phyloP scores from a whole-genome alignment of 495 filamentous ascomycete species.

The Diplogelasinospora grovesii region DNA sequence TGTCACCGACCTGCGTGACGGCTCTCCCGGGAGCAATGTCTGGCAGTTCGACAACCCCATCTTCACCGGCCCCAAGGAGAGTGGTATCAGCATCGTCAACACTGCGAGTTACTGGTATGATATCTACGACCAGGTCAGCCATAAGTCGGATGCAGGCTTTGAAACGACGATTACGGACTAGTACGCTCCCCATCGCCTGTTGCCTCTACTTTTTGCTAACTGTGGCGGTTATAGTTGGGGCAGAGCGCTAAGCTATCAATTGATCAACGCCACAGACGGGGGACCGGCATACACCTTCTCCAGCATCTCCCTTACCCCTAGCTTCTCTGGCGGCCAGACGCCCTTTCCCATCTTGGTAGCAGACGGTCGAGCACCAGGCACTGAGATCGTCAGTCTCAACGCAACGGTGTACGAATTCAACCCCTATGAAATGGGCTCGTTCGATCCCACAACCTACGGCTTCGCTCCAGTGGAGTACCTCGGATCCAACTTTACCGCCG shows the following conservation, averaged over 20 bases:
- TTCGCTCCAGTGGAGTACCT: slow-evolving; percentile 71
- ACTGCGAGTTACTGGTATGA: slow-evolving; percentile 60
- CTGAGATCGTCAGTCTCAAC: slow-evolving; percentile 61
- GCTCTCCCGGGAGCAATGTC: slow-evolving; percentile 44
- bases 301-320: slow-evolving; percentile 63
- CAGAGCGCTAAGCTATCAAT: slow-evolving; percentile 73
- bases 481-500: slow-evolving; percentile 71
- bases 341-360: slow-evolving; percentile 82
- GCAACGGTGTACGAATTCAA: slow-evolving; percentile 83
- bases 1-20: slow-evolving; percentile 54
- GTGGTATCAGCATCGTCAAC: slow-evolving; percentile 31
- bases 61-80: slow-evolving; percentile 42
- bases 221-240: slow-evolving; percentile 48
- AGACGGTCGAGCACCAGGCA: slow-evolving; percentile 63
- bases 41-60: slow-evolving; percentile 82
- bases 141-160: slow-evolving; percentile 66
- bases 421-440: slow-evolving; percentile 80
- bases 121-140: slow-evolving; percentile 53
- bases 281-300: slow-evolving; percentile 81
- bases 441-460: slow-evolving; percentile 72
- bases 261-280: slow-evolving; percentile 71
- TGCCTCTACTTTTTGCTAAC: not conserved
- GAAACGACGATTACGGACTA: slow-evolving; percentile 79
- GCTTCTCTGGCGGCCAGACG: slow-evolving; percentile 62
- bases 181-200: not conserved